Evolutionary conservation across 1,139 yeast species (phyloP).

Genomic region (Taphrina communis): DNA sequence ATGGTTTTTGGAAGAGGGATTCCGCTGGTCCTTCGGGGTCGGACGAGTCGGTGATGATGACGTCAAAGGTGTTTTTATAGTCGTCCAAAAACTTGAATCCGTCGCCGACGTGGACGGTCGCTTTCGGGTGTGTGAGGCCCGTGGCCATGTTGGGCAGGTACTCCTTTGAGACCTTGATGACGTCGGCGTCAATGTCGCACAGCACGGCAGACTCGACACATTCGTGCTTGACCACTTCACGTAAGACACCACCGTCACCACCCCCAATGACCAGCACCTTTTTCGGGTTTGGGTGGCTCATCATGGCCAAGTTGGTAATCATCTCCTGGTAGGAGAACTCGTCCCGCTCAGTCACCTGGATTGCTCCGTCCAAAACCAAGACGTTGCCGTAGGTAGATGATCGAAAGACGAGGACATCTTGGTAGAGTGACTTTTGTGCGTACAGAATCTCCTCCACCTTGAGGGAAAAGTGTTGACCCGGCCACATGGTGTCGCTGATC

Average conservation of each 20-base stretch:
- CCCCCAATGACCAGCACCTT: constrained; percentile 88
- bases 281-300: constrained; percentile 74
- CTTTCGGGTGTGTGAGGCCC: constrained; percentile 72
- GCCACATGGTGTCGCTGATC: constrained; percentile 79
- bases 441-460: constrained; percentile 77
- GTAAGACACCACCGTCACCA: constrained; percentile 90
- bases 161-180: constrained; percentile 73
- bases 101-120: constrained; percentile 77
- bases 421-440: constrained; percentile 76
- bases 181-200: constrained; percentile 87
- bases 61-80: constrained; percentile 66
- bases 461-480: constrained; percentile 86
- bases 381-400: constrained; percentile 81
- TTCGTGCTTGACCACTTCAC: constrained; percentile 80
- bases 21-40: constrained; percentile 99
- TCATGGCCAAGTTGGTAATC: constrained; percentile 78
- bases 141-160: constrained; percentile 82
- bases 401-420: constrained; percentile 79
- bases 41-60: constrained; percentile 91
- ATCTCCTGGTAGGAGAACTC: constrained; percentile 89
- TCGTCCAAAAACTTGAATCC: constrained; percentile 80
- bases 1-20: constrained; percentile 82
- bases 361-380: constrained; percentile 80
- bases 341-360: constrained; percentile 87
- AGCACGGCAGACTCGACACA: constrained; percentile 72